Percentiles rank a stretch among this genome's conserved stretches.
These are phyloP conservation scores for Colletotrichum kahawae DNA, from an alignment of 2,329 filamentous ascomycete genomes.

Conservation along the genomic window DNA sequence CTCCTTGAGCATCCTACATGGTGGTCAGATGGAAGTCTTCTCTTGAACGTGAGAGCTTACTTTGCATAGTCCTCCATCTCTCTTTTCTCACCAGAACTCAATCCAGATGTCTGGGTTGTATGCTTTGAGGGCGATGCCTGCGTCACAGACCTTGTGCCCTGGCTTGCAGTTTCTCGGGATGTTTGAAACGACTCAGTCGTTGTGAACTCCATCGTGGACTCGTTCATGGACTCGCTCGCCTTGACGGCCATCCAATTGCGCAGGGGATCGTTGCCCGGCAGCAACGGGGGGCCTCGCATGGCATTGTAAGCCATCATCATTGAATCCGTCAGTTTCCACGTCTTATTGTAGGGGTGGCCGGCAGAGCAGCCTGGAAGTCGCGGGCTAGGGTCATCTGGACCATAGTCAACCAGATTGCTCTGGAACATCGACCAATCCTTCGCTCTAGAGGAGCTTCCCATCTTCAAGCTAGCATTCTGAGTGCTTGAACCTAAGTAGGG, in stretches of 20 bases:
- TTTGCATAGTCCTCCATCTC: background rate
- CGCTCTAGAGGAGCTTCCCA: background rate
- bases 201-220: background rate
- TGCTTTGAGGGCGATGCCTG: background rate
- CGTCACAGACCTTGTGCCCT: background rate
- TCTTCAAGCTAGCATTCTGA: background rate
- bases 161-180: background rate
- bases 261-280: slow-evolving; percentile 28
- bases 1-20: slow-evolving; percentile 12
- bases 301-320: slow-evolving; percentile 35
- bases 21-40: background rate
- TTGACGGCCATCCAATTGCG: slow-evolving; percentile 29
- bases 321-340: slow-evolving; percentile 28
- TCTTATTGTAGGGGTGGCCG: slow-evolving; percentile 13
- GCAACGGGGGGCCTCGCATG: slow-evolving; percentile 34
- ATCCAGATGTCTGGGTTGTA: background rate
- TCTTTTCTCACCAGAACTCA: background rate
- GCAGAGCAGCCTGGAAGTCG: slow-evolving; percentile 18
- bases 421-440: slow-evolving; percentile 18
- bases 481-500: background rate
- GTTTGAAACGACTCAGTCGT: background rate
- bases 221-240: background rate
- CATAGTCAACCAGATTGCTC: slow-evolving; percentile 16
- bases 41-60: background rate
- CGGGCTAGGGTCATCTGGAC: background rate